Evolutionary conservation across 2,329 filamentous ascomycete species (phyloP), one percentile per base, ranked within the genome.

Genomic region (Fusarium mangiferae): DNA sequence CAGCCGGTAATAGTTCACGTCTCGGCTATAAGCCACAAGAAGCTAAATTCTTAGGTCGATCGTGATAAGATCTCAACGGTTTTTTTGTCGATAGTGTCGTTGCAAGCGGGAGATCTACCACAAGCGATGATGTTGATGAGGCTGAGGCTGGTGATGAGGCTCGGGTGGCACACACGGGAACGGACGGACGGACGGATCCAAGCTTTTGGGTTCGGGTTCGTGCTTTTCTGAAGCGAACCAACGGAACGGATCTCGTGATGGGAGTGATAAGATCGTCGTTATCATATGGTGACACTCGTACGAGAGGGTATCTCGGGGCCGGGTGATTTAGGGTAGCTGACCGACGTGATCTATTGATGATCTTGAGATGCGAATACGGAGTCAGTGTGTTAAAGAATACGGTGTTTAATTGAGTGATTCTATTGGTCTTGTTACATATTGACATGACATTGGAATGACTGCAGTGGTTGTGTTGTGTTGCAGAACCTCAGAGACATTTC

Each of bases 71-170:
- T 69, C 65, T 57, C 28, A 70, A 70, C 68, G 68, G 67, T 22
- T 66, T 66, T 36, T 52, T 36, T 4, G 15, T 44, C 12, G 26
- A 51, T 52, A 57, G 51, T 57, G 48, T 48, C 42, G 41, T 55
- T 33, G 46, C 39, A 35, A 57, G 39, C 68, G 61, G 66, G 52
- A 66, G 67, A 67, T 71, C 61, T 52, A 45, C 56, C 30, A n/a
- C 48, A 17, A 42, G 26, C 51, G 26, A 42, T 41, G 20, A 54
- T 39, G 35, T 12, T 8, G 20, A 49, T 24, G 30, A 46, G 30
- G 54, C 30, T 64, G 58, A 68, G 59, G 68, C 54, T 64, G 68
- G 66, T 66, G 52, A 64, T 68, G 63, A 39, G 68, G 54, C 67
- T 56, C 46, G 30, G 35, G 39, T 70, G 56, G 48, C 66, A 68